phyloP scores from a whole-genome alignment of 1,139 yeast species.

The Eremothecium cymbalariae region DNA sequence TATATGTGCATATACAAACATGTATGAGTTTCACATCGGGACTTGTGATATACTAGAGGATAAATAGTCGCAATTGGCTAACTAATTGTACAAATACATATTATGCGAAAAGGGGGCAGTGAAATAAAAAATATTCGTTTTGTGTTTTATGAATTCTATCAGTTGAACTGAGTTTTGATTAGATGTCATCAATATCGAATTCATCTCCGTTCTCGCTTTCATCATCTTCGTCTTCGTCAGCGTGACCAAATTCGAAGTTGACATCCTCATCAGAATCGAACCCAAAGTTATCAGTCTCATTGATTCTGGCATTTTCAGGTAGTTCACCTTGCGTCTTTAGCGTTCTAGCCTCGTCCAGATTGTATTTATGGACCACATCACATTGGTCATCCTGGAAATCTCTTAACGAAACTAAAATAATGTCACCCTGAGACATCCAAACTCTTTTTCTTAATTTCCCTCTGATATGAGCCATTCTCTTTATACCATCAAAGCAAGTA shows the following conservation, averaged over 20 bases:
- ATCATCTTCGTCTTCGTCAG: conserved; percentile 69
- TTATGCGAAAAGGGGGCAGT: too few species aligned
- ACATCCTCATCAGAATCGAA: conserved; percentile 96
- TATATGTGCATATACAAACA: too few species aligned
- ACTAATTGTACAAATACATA: conserved; percentile 1
- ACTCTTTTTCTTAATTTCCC: conserved; percentile 99
- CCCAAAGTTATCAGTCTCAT: conserved; percentile 96
- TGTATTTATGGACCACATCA: conserved; percentile 95
- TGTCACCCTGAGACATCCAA: conserved; percentile 99
- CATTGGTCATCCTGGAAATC: conserved; percentile 98
- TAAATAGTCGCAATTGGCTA: background rate
- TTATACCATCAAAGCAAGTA: conserved; percentile 84
- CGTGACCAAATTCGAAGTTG: conserved; percentile 97
- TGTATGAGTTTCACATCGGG: too few species aligned
- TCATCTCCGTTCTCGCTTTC: conserved; percentile 65
- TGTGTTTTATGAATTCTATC: too few species aligned
- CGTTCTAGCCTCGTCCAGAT: conserved; percentile 96
- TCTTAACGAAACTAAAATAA: conserved; percentile 88
- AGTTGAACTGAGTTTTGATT: too few species aligned
- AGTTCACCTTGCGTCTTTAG: conserved; percentile 93
- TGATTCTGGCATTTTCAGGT: conserved; percentile 93
- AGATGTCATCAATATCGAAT: conserved; percentile 46
- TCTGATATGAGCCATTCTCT: conserved; percentile 95
- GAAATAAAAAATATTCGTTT: too few species aligned
- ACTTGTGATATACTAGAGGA: too few species aligned